Evolutionary conservation across 108 stramenopile species (phyloP).

Genomic region (Skeletonema potamos): DNA sequence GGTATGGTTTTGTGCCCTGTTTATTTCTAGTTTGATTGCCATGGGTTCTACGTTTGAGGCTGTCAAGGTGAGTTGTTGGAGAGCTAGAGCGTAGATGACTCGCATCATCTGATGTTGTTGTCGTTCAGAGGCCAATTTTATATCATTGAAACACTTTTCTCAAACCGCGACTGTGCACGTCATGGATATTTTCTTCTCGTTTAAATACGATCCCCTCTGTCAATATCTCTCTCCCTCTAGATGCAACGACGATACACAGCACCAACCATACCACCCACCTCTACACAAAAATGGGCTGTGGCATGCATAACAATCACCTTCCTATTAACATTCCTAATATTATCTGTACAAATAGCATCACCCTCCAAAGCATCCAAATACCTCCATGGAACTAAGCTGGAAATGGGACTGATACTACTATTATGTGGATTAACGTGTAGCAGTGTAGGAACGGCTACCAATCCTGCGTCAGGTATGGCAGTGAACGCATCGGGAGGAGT

Average conservation of each 20-base stretch:
- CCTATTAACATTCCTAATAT: conserved; percentile 22
- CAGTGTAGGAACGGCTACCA: conserved; percentile 22
- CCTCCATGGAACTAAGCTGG: conserved; percentile 24
- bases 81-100: too few species aligned
- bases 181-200: neutral
- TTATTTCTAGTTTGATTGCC: conserved; percentile 32
- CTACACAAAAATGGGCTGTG: conserved; percentile 24
- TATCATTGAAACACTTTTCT: neutral
- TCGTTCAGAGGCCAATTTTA: neutral
- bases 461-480: conserved; percentile 55
- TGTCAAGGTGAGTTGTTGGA: conserved; percentile 32
- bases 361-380: neutral
- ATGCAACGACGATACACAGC: conserved; percentile 13
- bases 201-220: neutral
- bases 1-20: conserved; percentile 19
- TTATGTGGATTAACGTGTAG: conserved; percentile 11
- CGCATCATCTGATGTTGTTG: too few species aligned
- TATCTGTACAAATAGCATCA: conserved; percentile 6
- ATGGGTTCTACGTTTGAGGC: conserved; percentile 46
- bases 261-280: conserved; percentile 8
- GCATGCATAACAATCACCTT: conserved; percentile 26
- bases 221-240: neutral
- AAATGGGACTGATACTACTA: conserved; percentile 12
- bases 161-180: neutral
- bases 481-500: conserved; percentile 51